Evolutionary conservation across 2,329 filamentous ascomycete genomes (phyloP), one percentile per base, ranked within the genome.

Genomic region (Tolypocladium ophioglossoides): DNA sequence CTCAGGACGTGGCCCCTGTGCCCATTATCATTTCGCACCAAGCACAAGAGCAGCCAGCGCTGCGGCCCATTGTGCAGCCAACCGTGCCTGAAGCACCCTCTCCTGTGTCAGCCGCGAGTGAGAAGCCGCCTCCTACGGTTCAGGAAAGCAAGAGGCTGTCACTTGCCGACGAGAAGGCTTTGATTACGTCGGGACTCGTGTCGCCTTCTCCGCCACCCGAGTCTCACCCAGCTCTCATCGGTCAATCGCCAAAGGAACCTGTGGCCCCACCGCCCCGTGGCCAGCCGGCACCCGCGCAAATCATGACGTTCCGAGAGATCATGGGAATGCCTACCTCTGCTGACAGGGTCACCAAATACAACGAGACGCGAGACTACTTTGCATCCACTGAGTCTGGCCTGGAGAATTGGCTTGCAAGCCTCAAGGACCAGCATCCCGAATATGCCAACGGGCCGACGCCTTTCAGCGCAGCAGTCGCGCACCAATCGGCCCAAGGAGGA

Each of bases 341-440:
- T 16, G 85, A 94, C 59, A 83, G 91, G 22, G 87, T 94, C 56
- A 74, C 78, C 46, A 85, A 83, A 16, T 95, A 88, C 66, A 81
- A 89, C 55, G 80, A 86, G 55, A 86, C 87, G 0, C 81, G 89
- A 47, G 73, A 80, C 18, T 80, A 87, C 48, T 90, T 91, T 67
- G 84, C 86, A 0, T 68, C 72, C 14, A 83, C 86, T 66, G 84
- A 96, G 56, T 87, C 87, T 6, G 90, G 91, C 1, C 73, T 97
- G n/a, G 75, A 71, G 3, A 69, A 73, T 37, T 85, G 82, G 83
- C 68, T 85, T 24, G 54, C 61, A 1, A 62, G 68, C n/a, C 65
- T 82, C 58, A 70, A 74, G 54, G 61, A 64, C 7, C 69, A 75
- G 57, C 68, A 77, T 53, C 72, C 77, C 0, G 80, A 83, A 57